These are phyloP conservation scores for Microstegium vimineum DNA, from an alignment of 176 grass and related monocot species.

Conservation along the genomic window DNA sequence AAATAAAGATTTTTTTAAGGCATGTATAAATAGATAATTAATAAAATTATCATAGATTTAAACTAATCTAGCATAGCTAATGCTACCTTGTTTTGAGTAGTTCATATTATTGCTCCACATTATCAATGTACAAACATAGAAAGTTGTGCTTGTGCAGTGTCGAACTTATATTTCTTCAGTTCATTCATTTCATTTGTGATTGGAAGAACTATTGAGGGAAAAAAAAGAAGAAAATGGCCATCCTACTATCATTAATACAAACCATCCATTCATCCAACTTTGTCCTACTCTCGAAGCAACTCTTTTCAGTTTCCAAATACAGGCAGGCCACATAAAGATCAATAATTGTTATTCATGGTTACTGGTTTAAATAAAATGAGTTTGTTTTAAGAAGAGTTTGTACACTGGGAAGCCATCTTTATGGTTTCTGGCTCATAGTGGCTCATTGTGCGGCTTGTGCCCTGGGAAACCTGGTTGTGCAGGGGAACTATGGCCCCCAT, in stretches of 20 bases:
- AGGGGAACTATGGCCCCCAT: neutral
- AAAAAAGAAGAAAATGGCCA: neutral
- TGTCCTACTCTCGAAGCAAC: neutral
- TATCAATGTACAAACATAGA: neutral
- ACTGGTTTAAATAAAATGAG: neutral
- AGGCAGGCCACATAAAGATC: neutral
- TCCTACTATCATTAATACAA: neutral
- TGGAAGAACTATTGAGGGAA: neutral
- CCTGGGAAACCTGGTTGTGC: neutral
- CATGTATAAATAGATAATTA: conserved; percentile 3
- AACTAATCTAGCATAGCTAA: neutral
- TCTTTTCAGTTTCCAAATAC: neutral
- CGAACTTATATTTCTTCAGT: neutral
- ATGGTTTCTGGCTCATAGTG: neutral
- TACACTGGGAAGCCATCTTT: neutral
- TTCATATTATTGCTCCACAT: conserved; percentile 8
- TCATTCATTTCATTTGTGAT: neutral
- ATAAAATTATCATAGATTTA: conserved; percentile 1
- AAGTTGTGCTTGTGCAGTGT: neutral
- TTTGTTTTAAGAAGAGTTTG: neutral
- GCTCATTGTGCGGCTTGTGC: neutral
- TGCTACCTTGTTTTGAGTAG: neutral
- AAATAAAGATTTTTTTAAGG: neutral
- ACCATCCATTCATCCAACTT: neutral
- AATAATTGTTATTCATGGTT: neutral